These are phyloP conservation scores for Vitis rupestris DNA, from an alignment of 164 flowering plant genomes.

Conservation along the genomic window DNA sequence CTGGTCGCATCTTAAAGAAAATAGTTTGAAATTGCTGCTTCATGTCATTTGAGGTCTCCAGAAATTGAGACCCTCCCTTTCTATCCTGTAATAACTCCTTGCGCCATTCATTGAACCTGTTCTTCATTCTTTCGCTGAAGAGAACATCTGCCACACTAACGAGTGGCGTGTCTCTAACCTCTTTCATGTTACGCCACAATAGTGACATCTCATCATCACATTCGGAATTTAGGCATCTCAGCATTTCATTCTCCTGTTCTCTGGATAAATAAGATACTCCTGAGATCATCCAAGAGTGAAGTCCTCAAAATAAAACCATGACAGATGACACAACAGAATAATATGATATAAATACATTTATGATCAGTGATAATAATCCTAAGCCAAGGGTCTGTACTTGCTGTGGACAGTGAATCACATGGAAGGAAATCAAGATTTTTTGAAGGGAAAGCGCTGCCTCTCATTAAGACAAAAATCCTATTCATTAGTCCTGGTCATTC, in stretches of 20 bases:
- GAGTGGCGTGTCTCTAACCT: conserved; percentile 32
- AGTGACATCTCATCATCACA: conserved; percentile 31
- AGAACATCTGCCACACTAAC: conserved; percentile 64
- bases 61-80: conserved; percentile 23
- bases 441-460: too few species aligned
- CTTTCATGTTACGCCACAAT: conserved; percentile 22
- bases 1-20: conserved; percentile 81
- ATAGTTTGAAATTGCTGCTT: conserved; percentile 46
- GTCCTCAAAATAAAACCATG: conserved; percentile 22
- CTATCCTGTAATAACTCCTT: conserved; percentile 35
- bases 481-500: too few species aligned
- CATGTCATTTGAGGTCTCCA: conserved; percentile 29
- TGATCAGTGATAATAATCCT: not conserved
- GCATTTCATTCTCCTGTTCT: conserved; percentile 76
- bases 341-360: not conserved
- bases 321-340: not conserved
- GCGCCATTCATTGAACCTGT: conserved; percentile 65
- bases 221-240: conserved; percentile 29
- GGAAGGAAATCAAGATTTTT: too few species aligned
- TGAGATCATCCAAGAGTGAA: conserved; percentile 54
- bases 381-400: too few species aligned
- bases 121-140: conserved; percentile 78
- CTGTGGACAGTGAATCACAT: too few species aligned
- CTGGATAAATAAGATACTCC: conserved; percentile 98
- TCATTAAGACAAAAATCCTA: too few species aligned